phyloP scores from a whole-genome alignment of 441 rosid species.

The Iberis amara region DNA sequence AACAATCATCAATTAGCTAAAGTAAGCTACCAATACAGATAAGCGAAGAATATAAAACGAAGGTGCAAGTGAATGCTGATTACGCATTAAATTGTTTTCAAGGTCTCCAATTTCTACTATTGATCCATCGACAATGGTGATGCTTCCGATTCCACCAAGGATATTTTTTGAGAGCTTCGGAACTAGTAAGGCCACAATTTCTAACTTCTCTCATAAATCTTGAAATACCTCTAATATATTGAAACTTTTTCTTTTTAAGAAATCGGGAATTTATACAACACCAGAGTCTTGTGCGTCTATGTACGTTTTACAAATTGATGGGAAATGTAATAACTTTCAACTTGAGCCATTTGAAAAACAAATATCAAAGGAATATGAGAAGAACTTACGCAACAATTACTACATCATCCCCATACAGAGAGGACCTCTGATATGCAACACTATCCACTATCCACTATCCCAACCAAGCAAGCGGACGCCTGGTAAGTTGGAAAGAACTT shows the following conservation, averaged over 20 bases:
- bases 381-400: conserved; percentile 60
- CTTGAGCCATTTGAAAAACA: too few species aligned
- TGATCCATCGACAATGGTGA: conserved; percentile 89
- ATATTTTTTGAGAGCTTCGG: conserved; percentile 88
- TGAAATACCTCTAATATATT: too few species aligned
- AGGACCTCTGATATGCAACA: conserved; percentile 60
- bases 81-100: conserved; percentile 96
- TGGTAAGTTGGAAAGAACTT: conserved; percentile 3
- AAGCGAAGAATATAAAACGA: too few species aligned
- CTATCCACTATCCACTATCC: conserved; percentile 52
- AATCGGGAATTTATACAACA: too few species aligned
- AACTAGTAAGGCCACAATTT: conserved; percentile 93
- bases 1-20: neutral
- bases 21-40: too few species aligned
- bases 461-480: conserved; percentile 69
- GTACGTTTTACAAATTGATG: too few species aligned
- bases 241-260: too few species aligned
- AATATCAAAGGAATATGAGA: too few species aligned
- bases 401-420: conserved; percentile 65
- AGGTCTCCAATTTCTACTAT: conserved; percentile 76
- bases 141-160: conserved; percentile 92
- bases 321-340: too few species aligned
- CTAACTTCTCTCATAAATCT: too few species aligned
- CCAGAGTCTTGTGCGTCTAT: too few species aligned
- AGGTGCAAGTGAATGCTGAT: too few species aligned